phyloP scores from a whole-genome alignment of 768 basidiomycete genomes.

The Xanthoconium purpureum region DNA sequence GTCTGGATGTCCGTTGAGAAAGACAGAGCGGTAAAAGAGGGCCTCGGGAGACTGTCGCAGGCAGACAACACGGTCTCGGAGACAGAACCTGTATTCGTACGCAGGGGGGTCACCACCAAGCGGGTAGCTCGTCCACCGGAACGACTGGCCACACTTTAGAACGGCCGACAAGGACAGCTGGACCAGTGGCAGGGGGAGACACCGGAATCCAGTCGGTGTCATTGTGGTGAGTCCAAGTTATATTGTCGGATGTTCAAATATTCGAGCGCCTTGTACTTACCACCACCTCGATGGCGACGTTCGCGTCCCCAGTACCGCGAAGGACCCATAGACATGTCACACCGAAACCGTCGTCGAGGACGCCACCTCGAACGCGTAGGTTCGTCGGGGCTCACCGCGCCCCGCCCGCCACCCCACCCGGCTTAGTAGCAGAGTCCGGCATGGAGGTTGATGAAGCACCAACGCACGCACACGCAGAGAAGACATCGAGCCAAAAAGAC shows the following conservation, averaged over 20 bases:
- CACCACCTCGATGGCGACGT: constrained; percentile 40
- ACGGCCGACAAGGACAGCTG: constrained; percentile 80
- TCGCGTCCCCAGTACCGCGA: constrained; percentile 59
- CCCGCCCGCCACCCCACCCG: constrained; percentile 21
- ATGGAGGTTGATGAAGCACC: constrained; percentile 69
- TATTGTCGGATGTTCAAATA: constrained; percentile 13
- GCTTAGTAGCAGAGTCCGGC: constrained; percentile 41
- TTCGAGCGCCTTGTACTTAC: neutral
- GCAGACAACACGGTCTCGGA: constrained; percentile 81
- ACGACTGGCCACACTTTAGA: constrained; percentile 80
- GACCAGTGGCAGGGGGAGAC: constrained; percentile 55
- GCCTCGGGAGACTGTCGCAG: constrained; percentile 65
- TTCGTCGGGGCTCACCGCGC: constrained; percentile 25
- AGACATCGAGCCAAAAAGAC: constrained; percentile 30
- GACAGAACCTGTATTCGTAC: constrained; percentile 78
- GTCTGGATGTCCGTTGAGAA: constrained; percentile 45
- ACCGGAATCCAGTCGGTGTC: constrained; percentile 45
- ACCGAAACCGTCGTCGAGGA: constrained; percentile 23
- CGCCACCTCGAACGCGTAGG: constrained; percentile 27
- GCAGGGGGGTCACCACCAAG: constrained; percentile 21
- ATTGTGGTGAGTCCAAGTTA: neutral
- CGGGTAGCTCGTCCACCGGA: constrained; percentile 68
- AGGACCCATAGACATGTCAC: constrained; percentile 39
- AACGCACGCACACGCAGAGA: constrained; percentile 38
- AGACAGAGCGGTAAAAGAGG: constrained; percentile 70